These are phyloP conservation scores for Chamaecyparis obtusa DNA, from an alignment of 75 land plant genomes.

Conservation along the genomic window DNA sequence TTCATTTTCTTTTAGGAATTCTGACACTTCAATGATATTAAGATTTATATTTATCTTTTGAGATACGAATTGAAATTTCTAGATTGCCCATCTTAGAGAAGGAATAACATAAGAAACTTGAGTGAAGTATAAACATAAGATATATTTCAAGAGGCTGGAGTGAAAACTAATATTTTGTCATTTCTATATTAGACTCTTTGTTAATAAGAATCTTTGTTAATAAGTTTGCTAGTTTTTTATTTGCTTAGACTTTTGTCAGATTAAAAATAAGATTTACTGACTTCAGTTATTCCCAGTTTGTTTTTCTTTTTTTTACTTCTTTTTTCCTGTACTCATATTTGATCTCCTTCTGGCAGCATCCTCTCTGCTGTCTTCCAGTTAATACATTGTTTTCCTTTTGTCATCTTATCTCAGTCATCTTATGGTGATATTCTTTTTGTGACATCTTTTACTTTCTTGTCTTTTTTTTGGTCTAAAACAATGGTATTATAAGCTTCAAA, in stretches of 20 bases:
- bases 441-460: not conserved
- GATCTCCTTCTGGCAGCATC: not conserved
- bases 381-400: not conserved
- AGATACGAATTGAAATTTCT: not conserved
- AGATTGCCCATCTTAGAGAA: not conserved
- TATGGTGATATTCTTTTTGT: not conserved
- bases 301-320: not conserved
- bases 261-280: not conserved
- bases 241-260: not conserved
- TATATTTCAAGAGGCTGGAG: not conserved
- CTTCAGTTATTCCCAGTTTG: not conserved
- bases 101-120: not conserved
- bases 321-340: not conserved
- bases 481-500: not conserved
- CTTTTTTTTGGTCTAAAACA: not conserved
- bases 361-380: not conserved
- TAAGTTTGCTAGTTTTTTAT: not conserved
- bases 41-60: not conserved
- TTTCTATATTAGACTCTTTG: not conserved
- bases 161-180: not conserved
- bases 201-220: not conserved
- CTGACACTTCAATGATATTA: not conserved
- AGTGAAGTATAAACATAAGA: too few relatives aligned
- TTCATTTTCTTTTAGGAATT: not conserved
- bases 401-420: not conserved